phyloP scores from a whole-genome alignment of 805 yeast genomes.

The Nakazawaea wickerhamii region DNA sequence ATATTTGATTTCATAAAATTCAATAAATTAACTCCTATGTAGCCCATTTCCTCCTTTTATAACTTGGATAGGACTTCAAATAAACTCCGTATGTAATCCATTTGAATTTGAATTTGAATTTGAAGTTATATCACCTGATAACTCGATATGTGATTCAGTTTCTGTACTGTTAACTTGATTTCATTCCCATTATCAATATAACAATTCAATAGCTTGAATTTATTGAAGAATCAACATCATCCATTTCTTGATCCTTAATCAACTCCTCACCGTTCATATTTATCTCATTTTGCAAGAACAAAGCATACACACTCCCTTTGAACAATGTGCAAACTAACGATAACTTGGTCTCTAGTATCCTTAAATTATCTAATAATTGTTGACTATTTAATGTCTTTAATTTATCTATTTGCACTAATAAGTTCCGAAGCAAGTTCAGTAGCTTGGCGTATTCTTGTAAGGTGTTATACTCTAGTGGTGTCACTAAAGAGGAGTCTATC shows the following conservation, averaged over 20 bases:
- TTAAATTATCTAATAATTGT: slow-evolving; percentile 30
- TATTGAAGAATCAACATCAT: not conserved
- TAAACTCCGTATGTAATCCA: slow-evolving; percentile 10
- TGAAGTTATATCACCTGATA: no score
- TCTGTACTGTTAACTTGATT: not conserved
- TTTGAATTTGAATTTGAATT: no score
- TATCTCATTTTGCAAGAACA: slow-evolving; percentile 8
- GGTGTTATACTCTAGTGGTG: slow-evolving; percentile 26
- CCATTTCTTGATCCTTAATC: no score
- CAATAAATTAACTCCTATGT: no score
- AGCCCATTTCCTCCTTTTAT: no score
- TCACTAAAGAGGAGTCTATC: slow-evolving; percentile 3
- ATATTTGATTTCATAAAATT: no score
- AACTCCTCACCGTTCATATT: slow-evolving; percentile 1
- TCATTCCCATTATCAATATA: not conserved
- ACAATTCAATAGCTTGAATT: not conserved
- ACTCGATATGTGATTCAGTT: no score
- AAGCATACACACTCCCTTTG: slow-evolving; percentile 36
- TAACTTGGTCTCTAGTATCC: slow-evolving; percentile 36
- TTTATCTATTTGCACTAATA: slow-evolving; percentile 29
- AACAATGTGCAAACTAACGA: slow-evolving; percentile 40
- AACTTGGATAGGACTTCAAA: no score
- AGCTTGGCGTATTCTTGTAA: slow-evolving; percentile 33
- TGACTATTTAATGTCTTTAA: slow-evolving; percentile 25
- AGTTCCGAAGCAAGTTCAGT: slow-evolving; percentile 27